These are phyloP conservation scores for Nakaseomyces uthaithaninus DNA, from an alignment of 1,139 yeast genomes.

Conservation along the genomic window DNA sequence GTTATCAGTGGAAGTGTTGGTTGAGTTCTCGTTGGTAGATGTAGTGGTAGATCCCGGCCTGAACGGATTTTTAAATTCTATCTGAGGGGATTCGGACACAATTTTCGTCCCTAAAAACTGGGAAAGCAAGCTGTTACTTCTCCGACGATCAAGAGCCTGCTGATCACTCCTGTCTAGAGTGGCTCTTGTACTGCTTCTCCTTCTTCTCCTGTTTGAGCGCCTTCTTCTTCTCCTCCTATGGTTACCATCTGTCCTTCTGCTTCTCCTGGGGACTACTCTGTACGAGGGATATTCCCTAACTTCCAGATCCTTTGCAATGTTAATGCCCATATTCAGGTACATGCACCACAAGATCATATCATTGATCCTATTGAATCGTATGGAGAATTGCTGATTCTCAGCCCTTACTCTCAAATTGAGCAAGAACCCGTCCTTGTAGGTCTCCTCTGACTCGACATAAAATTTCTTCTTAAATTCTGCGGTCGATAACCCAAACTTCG, in stretches of 20 bases:
- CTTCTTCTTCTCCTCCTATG: slow-evolving; percentile 10
- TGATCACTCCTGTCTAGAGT: not conserved
- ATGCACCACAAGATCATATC: slow-evolving; percentile 57
- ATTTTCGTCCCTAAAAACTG: not conserved
- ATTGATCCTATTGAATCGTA: slow-evolving; percentile 47
- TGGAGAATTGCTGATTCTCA: slow-evolving; percentile 58
- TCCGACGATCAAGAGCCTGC: not conserved
- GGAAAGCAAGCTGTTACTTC: not conserved
- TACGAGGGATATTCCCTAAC: slow-evolving; percentile 56
- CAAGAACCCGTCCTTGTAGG: slow-evolving; percentile 8
- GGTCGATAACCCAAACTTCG: slow-evolving; percentile 56
- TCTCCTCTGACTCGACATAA: slow-evolving; percentile 28
- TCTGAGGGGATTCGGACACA: not conserved
- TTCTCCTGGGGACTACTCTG: slow-evolving; percentile 65
- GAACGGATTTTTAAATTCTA: slow-evolving; percentile 3
- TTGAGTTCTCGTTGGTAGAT: not conserved
- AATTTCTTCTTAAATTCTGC: slow-evolving; percentile 42
- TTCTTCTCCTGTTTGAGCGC: slow-evolving; percentile 12
- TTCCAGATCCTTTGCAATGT: slow-evolving; percentile 52
- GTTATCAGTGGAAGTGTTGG: not conserved
- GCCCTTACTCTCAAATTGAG: slow-evolving; percentile 43
- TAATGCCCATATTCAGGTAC: slow-evolving; percentile 47
- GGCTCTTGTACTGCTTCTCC: not conserved
- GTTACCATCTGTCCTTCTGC: slow-evolving; percentile 18
- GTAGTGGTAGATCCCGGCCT: not conserved